Percentiles rank a stretch among this genome's conserved stretches.
Conservation (phyloP, 768 basidiomycete species). For the Russula sp. region DNA sequence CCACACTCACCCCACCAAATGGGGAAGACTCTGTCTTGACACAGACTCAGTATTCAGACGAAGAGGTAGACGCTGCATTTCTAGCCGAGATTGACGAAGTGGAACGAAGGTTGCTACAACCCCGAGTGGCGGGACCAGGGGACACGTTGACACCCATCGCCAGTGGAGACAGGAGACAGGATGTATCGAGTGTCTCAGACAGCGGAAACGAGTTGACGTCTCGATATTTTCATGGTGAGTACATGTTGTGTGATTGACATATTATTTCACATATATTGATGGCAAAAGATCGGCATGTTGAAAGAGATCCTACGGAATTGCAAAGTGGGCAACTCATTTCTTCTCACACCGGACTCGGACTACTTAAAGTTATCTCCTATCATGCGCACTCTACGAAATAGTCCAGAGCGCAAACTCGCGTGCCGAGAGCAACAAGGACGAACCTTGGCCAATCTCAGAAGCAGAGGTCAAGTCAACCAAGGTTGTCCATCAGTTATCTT, state of each 20-base stretch:
- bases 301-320: not conserved
- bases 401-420: not conserved
- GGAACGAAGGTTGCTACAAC: conserved; percentile 6
- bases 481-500: conserved; percentile 15
- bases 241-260: not conserved
- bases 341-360: not conserved
- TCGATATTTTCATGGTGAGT: conserved; percentile 15
- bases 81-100: conserved; percentile 14
- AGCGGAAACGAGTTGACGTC: not conserved
- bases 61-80: conserved; percentile 27
- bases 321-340: conserved; percentile 1
- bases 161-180: not conserved
- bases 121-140: not conserved
- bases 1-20: not conserved
- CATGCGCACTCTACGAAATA: not conserved
- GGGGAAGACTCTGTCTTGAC: not conserved
- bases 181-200: not conserved
- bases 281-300: not conserved
- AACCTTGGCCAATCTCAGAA: not conserved
- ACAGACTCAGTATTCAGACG: conserved; percentile 25
- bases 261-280: not conserved
- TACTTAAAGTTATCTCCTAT: not conserved
- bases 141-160: not conserved
- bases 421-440: not conserved
- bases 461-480: not conserved